Evolutionary conservation across 345 rosid species (phyloP).

Genomic region (Eucalyptus erythrocorys): DNA sequence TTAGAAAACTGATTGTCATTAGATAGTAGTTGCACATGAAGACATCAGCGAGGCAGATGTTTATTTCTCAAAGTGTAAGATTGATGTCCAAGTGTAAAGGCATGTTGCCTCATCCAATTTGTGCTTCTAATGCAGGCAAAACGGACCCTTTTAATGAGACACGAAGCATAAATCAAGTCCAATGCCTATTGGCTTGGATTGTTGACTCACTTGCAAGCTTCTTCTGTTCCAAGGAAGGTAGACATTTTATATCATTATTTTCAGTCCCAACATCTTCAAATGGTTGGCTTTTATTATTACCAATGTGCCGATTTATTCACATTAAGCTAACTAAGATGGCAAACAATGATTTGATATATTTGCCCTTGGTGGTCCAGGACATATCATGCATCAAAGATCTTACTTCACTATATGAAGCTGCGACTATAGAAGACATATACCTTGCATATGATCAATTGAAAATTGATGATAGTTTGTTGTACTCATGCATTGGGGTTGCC

Average conservation of each 20-base stretch:
- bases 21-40: neutral
- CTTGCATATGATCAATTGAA: constrained; percentile 80
- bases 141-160: constrained; percentile 93
- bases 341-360: neutral
- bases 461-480: constrained; percentile 70
- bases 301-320: neutral
- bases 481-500: constrained; percentile 92
- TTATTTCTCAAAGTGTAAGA: neutral
- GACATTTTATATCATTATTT: neutral
- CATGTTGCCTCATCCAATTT: neutral
- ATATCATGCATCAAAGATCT: constrained; percentile 93
- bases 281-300: neutral
- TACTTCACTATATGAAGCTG: constrained; percentile 68
- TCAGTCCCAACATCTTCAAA: neutral
- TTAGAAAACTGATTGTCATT: neutral
- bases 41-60: neutral
- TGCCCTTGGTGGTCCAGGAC: constrained; percentile 32
- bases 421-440: constrained; percentile 81
- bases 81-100: neutral
- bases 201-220: constrained; percentile 93
- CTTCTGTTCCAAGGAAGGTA: constrained; percentile 94
- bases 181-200: constrained; percentile 99
- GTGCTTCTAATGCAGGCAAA: constrained; percentile 54
- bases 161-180: constrained; percentile 97
- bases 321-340: neutral